Evolutionary conservation across 108 stramenopile species (phyloP).

Genomic region (Fragilariopsis cylindrus): DNA sequence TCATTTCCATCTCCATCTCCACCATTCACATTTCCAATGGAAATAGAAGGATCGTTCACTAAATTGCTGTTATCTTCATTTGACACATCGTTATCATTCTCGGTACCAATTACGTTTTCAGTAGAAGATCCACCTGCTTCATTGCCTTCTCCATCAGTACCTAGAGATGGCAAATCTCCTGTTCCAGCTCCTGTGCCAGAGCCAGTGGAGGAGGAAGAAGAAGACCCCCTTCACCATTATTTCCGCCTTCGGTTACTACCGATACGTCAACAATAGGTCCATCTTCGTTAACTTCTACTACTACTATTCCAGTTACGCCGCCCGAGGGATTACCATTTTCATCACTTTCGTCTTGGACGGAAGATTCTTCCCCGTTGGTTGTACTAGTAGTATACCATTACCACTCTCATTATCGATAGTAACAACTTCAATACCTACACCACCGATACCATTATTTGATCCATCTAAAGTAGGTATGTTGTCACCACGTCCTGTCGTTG

Average conservation of each 20-base stretch:
- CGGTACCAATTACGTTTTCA: neutral
- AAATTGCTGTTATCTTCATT: neutral
- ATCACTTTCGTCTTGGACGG: too few relatives aligned
- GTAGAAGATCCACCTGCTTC: neutral
- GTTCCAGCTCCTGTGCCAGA: too few relatives aligned
- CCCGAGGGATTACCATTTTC: too few relatives aligned
- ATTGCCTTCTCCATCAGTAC: neutral
- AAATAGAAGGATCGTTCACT: neutral
- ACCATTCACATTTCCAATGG: too few relatives aligned
- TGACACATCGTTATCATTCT: neutral
- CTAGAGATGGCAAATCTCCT: neutral
- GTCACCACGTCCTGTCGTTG: neutral
- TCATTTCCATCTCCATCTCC: too few relatives aligned
- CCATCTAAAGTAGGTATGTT: neutral
- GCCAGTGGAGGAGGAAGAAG: too few relatives aligned
- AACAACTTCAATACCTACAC: neutral
- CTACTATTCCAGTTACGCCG: too few relatives aligned
- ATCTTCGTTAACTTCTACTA: too few relatives aligned
- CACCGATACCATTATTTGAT: neutral
- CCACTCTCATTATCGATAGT: neutral
- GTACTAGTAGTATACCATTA: neutral
- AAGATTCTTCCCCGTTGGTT: too few relatives aligned
- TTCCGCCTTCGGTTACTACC: too few relatives aligned
- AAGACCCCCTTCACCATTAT: too few relatives aligned
- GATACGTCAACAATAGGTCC: too few relatives aligned